Base-by-base conservation (phyloP, 345 rosid genomes). In the Theobroma cacao region DNA sequence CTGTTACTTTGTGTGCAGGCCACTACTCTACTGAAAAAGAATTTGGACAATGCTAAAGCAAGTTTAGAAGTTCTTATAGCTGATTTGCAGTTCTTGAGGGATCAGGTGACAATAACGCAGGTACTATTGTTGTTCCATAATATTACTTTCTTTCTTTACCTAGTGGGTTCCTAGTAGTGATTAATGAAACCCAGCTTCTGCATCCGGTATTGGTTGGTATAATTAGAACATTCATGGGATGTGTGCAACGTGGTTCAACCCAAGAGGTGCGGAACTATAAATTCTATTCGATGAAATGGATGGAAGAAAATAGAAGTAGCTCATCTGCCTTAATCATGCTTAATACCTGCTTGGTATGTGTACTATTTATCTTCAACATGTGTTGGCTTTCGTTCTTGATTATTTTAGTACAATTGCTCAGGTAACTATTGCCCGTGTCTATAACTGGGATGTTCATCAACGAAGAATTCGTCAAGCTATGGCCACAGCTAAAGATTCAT, bases 41-140 rank as follows among this genome's bases (percentile, higher is more conserved):
- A 96, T 80, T 84, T 94, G 81, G 97, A 94, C 22, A 96, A 94
- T 81, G 97, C 99, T 75, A 96, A 89, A 89, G 97, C 97, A 64
- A 96, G 99, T 82, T 82, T 94, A 79, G 95, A 90, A 87, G 98
- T 91, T 77, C 98, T 97, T 66, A 75, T 94, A 68, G 90, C 89
- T 11, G 98, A 97, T 90, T 86, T 93, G 53, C 98, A 90, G 64
- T 94, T 97, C 84, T 86, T 91, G 85, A 89, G 97, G 90, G 98
- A 97, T 82, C 98, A 97, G 82, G 97, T 92, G 82, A 94, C 98
- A 66, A 89, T 92, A 84, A 94, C 98, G 59, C 98, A 92, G 98
- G 98, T 96, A 87, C 26, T 56, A 2, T 38, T 70, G 8, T 24
- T 72, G 12, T n/a, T 60, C 36, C 15, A 20, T 59, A 48, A 55